A percentile compares a stretch with the other conserved stretches of the same genome.
Conservation (phyloP, 345 rosid genomes). For the Citrus australasica region DNA sequence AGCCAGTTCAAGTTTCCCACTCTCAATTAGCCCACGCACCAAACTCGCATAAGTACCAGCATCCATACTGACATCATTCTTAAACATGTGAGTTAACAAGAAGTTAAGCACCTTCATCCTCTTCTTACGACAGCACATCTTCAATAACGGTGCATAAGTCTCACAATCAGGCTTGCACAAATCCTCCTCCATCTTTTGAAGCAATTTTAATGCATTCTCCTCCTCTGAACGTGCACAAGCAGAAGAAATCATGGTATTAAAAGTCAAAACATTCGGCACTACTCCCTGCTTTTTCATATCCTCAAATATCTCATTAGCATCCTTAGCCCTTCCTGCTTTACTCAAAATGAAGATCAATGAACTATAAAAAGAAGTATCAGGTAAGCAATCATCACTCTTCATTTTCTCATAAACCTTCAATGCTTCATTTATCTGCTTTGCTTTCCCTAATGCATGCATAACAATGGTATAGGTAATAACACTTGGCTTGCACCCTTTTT, state of each 20-base stretch:
- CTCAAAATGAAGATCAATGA: constrained; percentile 62
- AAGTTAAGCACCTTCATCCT: constrained; percentile 62
- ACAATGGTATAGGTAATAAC: constrained; percentile 59
- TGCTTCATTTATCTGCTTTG: constrained; percentile 59
- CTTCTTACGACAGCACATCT: constrained; percentile 73
- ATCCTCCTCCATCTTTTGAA: constrained; percentile 62
- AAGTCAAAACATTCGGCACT: constrained; percentile 43
- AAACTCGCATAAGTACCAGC: constrained; percentile 52
- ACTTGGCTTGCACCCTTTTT: constrained; percentile 57
- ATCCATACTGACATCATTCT: constrained; percentile 62
- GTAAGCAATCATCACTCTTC: constrained; percentile 62
- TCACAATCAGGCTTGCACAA: constrained; percentile 53
- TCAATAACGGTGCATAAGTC: constrained; percentile 66
- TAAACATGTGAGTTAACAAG: constrained; percentile 64
- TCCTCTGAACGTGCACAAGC: constrained; percentile 55
- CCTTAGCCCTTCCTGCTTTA: constrained; percentile 66
- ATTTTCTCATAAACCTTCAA: constrained; percentile 66
- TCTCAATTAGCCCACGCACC: constrained; percentile 49
- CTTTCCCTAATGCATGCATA: constrained; percentile 79
- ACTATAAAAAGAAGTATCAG: constrained; percentile 62
- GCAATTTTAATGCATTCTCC: constrained; percentile 59
- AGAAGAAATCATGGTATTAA: constrained; percentile 61
- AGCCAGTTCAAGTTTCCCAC: constrained; percentile 64
- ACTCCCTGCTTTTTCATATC: constrained; percentile 78
- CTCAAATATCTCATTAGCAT: constrained; percentile 64